A percentile compares a stretch with the other conserved stretches of the same genome.
Conservation (phyloP, 129 eudicot species). For the sunflower (Helianthus annuus) region HanXRQr2.0-SUNRISE NC_035448.2:15062573-15063072, state of each 20-base stretch:
- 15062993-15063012: constrained; percentile 10
- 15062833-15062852: constrained; percentile 87
- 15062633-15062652: constrained; percentile 44
- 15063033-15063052: constrained; percentile 15
- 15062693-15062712: constrained; percentile 16
- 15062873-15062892: constrained; percentile 53
- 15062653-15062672: constrained; percentile 30
- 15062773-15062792: constrained; percentile 71
- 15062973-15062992: constrained; percentile 14
- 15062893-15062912: constrained; percentile 25
- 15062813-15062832: constrained; percentile 73
- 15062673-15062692: constrained; percentile 26
- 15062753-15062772: constrained; percentile 41
- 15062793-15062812: constrained; percentile 57
- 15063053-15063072: constrained; percentile 23
- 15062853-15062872: constrained; percentile 56
- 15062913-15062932: background rate
- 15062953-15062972: constrained; percentile 24
- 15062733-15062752: constrained; percentile 48
- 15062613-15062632: constrained; percentile 25
- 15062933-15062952: constrained; percentile 8
- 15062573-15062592: constrained; percentile 19
- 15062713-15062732: constrained; percentile 44
- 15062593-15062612: background rate
- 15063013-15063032: constrained; percentile 26